phyloP scores from a whole-genome alignment of 108 stramenopile genomes.

The Discostella pseudostelligera region DNA sequence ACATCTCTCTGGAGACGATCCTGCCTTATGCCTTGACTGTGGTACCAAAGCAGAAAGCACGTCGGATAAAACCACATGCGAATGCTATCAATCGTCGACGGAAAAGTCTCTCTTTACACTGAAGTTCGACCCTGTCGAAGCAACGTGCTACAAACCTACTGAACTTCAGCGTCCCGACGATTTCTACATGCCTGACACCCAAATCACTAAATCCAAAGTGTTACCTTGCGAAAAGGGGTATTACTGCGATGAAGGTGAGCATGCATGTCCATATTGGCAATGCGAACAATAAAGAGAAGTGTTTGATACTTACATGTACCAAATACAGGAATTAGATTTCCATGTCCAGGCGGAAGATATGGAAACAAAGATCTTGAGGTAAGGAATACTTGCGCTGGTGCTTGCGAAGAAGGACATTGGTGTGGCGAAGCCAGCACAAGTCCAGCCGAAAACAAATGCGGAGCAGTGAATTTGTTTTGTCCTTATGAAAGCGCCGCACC shows the following conservation, averaged over 20 bases:
- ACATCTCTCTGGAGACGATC: conserved; percentile 20
- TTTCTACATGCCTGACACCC: conserved; percentile 12
- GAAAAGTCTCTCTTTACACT: conserved; percentile 13
- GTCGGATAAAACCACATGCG: conserved; percentile 25
- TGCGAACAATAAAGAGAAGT: background rate
- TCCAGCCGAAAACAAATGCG: conserved; percentile 33
- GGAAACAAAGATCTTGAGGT: conserved; percentile 26
- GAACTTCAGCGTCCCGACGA: conserved; percentile 12
- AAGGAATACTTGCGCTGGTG: conserved; percentile 14
- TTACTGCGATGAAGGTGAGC: conserved; percentile 30
- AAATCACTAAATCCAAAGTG: conserved; percentile 31
- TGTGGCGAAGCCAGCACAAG: conserved; percentile 32
- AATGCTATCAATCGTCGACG: conserved; percentile 42
- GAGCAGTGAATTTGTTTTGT: conserved; percentile 35
- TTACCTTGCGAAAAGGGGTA: conserved; percentile 15
- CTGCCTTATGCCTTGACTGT: conserved; percentile 21
- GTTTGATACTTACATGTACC: background rate
- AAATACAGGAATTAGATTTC: conserved; percentile 12
- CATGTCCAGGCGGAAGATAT: conserved; percentile 29
- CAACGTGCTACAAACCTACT: conserved; percentile 15
- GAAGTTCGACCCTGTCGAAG: conserved; percentile 18
- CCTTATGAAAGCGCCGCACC: conserved; percentile 19
- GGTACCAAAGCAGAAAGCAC: conserved; percentile 33
- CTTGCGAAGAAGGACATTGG: conserved; percentile 27
- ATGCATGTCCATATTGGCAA: background rate